These are phyloP conservation scores for Fonsecaea erecta DNA, from an alignment of 2,329 filamentous ascomycete genomes.

Conservation along the genomic window DNA sequence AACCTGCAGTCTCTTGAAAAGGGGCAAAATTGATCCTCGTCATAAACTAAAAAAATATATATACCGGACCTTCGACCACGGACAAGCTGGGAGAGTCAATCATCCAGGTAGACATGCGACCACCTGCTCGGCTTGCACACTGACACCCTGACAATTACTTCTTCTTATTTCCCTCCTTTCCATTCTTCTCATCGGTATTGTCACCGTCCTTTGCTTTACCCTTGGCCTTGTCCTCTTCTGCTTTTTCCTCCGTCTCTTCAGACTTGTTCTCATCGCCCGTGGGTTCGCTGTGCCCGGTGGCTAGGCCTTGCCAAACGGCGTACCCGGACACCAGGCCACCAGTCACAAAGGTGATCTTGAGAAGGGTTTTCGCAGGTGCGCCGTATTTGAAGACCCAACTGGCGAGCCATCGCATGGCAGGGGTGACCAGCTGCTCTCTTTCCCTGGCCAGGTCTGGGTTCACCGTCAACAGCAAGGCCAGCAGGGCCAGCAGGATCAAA, in stretches of 20 bases:
- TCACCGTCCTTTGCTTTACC: constrained; percentile 12
- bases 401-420: constrained; percentile 45
- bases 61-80: background rate
- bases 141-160: background rate
- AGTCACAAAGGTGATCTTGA: constrained; percentile 66
- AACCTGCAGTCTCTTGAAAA: background rate
- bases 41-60: background rate
- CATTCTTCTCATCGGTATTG: constrained; percentile 7
- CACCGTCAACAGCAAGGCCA: constrained; percentile 51
- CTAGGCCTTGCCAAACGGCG: constrained; percentile 23
- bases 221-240: constrained; percentile 12
- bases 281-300: constrained; percentile 19
- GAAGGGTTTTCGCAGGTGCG: constrained; percentile 67
- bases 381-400: constrained; percentile 30
- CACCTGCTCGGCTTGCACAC: background rate
- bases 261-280: constrained; percentile 9
- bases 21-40: background rate
- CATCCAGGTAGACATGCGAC: background rate
- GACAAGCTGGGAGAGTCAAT: background rate
- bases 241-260: constrained; percentile 11
- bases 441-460: constrained; percentile 56
- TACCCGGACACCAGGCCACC: constrained; percentile 10
- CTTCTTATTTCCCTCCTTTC: background rate
- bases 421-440: constrained; percentile 50
- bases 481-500: constrained; percentile 46